phyloP scores from a whole-genome alignment of 1,139 yeast genomes.

The Maudiozyma humilis region DNA sequence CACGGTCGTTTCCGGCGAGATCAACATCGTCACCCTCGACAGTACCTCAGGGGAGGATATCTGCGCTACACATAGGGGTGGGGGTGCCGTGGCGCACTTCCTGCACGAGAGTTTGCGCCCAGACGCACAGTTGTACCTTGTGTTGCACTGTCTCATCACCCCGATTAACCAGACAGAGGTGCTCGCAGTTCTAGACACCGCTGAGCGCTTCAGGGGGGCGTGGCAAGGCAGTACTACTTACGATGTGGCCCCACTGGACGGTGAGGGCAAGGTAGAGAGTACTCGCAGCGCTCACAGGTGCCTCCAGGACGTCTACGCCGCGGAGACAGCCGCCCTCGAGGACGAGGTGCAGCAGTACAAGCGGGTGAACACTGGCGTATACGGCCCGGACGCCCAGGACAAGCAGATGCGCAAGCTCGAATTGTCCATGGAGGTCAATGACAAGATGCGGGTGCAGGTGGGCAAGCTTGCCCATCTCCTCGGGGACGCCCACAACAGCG shows the following conservation, averaged over 20 bases:
- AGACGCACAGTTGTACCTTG: neutral
- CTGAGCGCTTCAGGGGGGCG: neutral
- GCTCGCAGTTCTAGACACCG: neutral
- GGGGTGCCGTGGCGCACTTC: neutral
- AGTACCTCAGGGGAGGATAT: neutral
- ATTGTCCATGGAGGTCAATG: neutral
- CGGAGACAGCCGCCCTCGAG: neutral
- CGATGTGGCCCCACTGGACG: neutral
- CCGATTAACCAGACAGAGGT: slow-evolving; percentile 2
- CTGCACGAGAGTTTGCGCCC: neutral
- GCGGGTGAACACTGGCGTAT: neutral
- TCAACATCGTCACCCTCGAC: neutral
- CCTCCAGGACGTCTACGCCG: neutral
- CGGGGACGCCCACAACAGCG: neutral
- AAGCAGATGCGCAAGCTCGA: neutral
- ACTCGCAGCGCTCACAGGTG: neutral
- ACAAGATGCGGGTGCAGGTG: neutral
- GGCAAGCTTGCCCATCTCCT: neutral
- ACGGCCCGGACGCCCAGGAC: neutral
- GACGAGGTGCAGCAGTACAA: neutral
- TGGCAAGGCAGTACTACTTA: neutral
- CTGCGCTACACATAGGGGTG: neutral
- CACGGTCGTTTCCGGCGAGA: neutral
- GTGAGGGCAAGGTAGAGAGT: neutral
- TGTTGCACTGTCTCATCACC: slow-evolving; percentile 1